Evolutionary conservation across 805 yeast genomes (phyloP), one percentile per base, ranked within the genome.

Genomic region (Sungouiozyma ichnusensis): DNA sequence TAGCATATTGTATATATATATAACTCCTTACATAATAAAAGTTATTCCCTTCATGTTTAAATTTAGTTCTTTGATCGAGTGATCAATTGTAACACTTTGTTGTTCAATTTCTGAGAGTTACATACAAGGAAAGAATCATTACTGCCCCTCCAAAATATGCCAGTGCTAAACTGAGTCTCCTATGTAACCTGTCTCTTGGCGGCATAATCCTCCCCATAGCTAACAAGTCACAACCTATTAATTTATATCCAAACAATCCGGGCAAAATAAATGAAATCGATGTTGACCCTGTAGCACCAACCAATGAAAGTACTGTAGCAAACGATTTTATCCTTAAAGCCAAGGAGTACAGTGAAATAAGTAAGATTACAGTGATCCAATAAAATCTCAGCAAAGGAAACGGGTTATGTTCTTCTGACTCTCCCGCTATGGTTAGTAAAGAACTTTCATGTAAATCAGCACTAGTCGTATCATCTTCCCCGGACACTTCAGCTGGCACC

Each of bases 221-320:
- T 50, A 64, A 41, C 41, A 62, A 46, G 41, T 49, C 48, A 4
- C 59, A 53, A 33, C 65, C 81, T 41, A 84, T 73, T 45, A 87
- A 67, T 51, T 74, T 78, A 63, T 74, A 85, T 3, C 90, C 94
- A 57, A 87, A 85, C 17, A 85, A 65, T 0, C 96, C 96, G 0
- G 97, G 97, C 37, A 87, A 68, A 20, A 85, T 86, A 57, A 87
- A 87, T 11, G 95, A 86, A 40, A 88, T 86, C 4, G 94, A 76
- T 0, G 96, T 87, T 1, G 95, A 85, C 0, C 96, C 96, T 0
- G 95, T 86, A 1, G 95, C 84, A 2, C 97, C 97, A 3, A 87
- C 95, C 48, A 87, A 68, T 1, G 95, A 87, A 50, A 87, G 66
- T 13, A 88, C 88, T 37, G 79, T 73, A 20, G 90, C 94, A 50